phyloP scores from a whole-genome alignment of 352 stramenopile genomes.

The Pythium myriotylum region DNA sequence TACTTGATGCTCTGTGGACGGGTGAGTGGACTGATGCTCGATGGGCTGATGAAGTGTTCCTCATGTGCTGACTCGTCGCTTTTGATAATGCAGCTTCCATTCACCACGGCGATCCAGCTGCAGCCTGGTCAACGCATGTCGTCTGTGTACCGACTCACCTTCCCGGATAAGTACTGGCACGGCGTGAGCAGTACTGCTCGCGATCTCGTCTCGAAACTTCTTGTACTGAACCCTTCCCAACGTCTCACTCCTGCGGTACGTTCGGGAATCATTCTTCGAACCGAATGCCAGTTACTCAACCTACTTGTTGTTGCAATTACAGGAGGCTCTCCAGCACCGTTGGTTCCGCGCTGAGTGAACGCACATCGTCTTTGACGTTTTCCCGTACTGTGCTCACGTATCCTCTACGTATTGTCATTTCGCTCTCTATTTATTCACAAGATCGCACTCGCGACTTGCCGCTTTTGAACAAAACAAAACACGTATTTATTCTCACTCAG shows the following conservation, averaged over 20 bases:
- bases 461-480: slow-evolving; percentile 7
- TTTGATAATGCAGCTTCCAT: slow-evolving; percentile 44
- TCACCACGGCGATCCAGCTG: slow-evolving; percentile 60
- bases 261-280: not conserved
- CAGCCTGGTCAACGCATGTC: slow-evolving; percentile 63
- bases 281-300: not conserved
- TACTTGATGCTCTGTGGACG: slow-evolving; percentile 97
- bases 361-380: not conserved
- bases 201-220: slow-evolving; percentile 62
- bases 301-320: not conserved
- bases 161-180: slow-evolving; percentile 78
- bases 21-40: slow-evolving; percentile 40
- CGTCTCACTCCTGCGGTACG: slow-evolving; percentile 46
- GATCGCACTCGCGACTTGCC: not conserved
- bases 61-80: not conserved
- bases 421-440: slow-evolving; percentile 19
- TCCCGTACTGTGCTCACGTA: not conserved
- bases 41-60: no score
- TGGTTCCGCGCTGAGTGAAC: slow-evolving; percentile 36
- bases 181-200: slow-evolving; percentile 56
- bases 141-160: slow-evolving; percentile 67
- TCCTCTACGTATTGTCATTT: not conserved
- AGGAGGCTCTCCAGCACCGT: slow-evolving; percentile 56
- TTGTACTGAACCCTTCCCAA: slow-evolving; percentile 57
- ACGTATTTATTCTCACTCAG: slow-evolving; percentile 21